Conservation (phyloP, 2,329 filamentous ascomycete species). For the Aspergillus caelatus region DNA sequence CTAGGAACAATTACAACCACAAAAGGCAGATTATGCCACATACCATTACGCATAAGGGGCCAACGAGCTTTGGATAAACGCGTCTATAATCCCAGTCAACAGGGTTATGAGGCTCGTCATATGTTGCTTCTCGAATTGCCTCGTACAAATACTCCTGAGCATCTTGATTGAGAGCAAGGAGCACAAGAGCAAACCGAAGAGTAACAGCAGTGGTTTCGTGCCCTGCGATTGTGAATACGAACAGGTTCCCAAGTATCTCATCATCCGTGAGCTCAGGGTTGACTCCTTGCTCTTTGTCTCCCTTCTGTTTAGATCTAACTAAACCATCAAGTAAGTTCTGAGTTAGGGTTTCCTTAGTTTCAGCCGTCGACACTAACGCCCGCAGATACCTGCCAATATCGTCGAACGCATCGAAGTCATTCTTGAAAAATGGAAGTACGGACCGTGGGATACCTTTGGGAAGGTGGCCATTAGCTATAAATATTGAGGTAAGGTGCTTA, state of each 20-base stretch:
- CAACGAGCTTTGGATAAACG: constrained; percentile 43
- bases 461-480: constrained; percentile 22
- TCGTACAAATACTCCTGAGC: constrained; percentile 52
- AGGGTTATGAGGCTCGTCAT: constrained; percentile 20
- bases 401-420: constrained; percentile 31
- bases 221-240: constrained; percentile 54
- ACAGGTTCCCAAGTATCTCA: constrained; percentile 56
- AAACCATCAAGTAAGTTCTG: constrained; percentile 21
- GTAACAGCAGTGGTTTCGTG: constrained; percentile 56
- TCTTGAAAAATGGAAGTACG: constrained; percentile 33
- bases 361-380: constrained; percentile 14
- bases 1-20: not conserved
- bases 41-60: constrained; percentile 28
- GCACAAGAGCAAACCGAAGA: constrained; percentile 45
- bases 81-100: constrained; percentile 38
- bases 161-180: constrained; percentile 49
- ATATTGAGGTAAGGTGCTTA: constrained; percentile 12
- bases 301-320: constrained; percentile 11
- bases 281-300: not conserved
- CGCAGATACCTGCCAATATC: constrained; percentile 23
- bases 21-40: not conserved
- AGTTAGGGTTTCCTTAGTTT: constrained; percentile 28
- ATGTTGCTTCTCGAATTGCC: constrained; percentile 37
- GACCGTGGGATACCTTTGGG: constrained; percentile 23
- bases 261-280: constrained; percentile 16